Conservation (phyloP, 768 basidiomycete genomes). For the Goffeauzyma gilvescens region DNA sequence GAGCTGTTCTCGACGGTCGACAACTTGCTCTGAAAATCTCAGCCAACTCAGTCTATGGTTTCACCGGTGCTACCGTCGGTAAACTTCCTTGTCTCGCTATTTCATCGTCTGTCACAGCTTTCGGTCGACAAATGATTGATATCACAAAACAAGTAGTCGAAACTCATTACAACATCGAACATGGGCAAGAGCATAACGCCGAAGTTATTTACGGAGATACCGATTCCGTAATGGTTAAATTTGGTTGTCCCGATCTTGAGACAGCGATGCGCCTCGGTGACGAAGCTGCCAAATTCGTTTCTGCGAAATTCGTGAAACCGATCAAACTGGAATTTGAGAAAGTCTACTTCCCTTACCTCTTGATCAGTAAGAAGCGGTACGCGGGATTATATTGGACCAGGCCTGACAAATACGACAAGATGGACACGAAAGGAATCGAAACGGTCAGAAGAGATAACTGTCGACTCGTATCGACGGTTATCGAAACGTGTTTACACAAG, state of each 20-base stretch:
- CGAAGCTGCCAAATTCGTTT: conserved; percentile 82
- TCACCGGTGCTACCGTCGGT: conserved; percentile 92
- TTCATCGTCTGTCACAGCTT: conserved; percentile 84
- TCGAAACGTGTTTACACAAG: conserved; percentile 93
- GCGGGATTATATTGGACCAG: conserved; percentile 96
- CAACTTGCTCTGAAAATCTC: conserved; percentile 94
- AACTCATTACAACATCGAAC: conserved; percentile 60
- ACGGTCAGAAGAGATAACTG: conserved; percentile 97
- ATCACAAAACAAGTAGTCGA: conserved; percentile 87
- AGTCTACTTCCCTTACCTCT: conserved; percentile 91
- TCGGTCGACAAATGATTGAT: conserved; percentile 98
- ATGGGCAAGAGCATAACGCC: conserved; percentile 70
- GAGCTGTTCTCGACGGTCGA: conserved; percentile 89
- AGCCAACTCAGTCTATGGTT: conserved; percentile 97
- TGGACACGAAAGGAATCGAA: conserved; percentile 99
- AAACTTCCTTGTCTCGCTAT: conserved; percentile 90
- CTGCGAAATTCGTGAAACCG: conserved; percentile 73
- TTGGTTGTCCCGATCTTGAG: conserved; percentile 70
- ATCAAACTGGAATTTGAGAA: conserved; percentile 99
- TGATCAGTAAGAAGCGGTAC: conserved; percentile 97
- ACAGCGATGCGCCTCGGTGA: conserved; percentile 77
- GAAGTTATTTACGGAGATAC: conserved; percentile 97
- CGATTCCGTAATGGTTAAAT: conserved; percentile 96
- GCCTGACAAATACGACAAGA: conserved; percentile 89
- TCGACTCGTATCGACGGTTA: conserved; percentile 91